Base-by-base conservation (phyloP, 1,284 basidiomycete genomes). In the Trichosporon ovoides region DNA sequence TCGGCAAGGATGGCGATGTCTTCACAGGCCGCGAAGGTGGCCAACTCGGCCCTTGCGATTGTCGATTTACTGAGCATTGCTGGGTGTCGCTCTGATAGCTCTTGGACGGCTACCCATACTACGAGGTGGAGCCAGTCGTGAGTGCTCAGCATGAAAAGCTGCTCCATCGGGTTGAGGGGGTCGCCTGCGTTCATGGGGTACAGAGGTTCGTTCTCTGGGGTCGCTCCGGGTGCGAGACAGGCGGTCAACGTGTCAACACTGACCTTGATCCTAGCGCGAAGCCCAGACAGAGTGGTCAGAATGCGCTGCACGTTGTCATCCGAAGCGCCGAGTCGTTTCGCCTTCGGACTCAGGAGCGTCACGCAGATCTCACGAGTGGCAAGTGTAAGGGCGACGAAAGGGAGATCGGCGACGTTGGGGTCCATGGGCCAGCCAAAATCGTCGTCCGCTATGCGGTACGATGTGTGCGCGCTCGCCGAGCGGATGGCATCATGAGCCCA, bases 401-500 rank as follows among this genome's bases (percentile, higher is more conserved):
- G 50, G 19, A 49, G 38, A n/a, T 38, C 51, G 20, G 38, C 38
- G 9, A 19, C 6, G 13, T 38, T 19, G n/a, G n/a, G 16, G 1
- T 35, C 24, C 34, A 49, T 20, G 2, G 54, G 54, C 58, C 58
- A 59, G n/a, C 53, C 58, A 2, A 46, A 24, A 51, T 56, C 58
- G 11, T 56, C 54, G 50, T 59, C 51, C 35, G 19, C 28, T 16
- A 59, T 59, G 14, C 58, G 58, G 24, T 46, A 40, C 14, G 35
- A 38, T 2, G 54, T 56, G 19, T 53, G 50, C 13, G 54, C 58
- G 18, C 50, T 53, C 4, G 54, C 54, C 1, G 54, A 56, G 14
- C 58, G 50, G 16, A 59, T 53, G 10, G 58, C 58, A 28, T 59
- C 58, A 43, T 59, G 58, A 0, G 35, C 37, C 40, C 40, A 56